Base-by-base conservation (phyloP, 192 early-diverging fungal species). In the Coemansia sp. region DNA sequence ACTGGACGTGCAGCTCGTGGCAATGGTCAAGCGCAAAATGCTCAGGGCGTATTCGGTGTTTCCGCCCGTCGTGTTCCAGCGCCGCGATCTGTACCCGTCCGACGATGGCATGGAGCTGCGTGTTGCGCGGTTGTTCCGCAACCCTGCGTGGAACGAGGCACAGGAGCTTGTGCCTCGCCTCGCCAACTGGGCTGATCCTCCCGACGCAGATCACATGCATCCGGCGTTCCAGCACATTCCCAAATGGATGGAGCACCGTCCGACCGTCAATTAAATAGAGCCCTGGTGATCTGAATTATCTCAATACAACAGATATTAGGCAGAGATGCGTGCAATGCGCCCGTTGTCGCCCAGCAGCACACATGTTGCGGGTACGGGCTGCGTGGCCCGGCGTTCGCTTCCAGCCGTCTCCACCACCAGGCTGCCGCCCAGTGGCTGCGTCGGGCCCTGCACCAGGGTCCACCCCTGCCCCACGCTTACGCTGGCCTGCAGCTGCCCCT, bases 21-120 rank as follows among this genome's bases (percentile, higher is more conserved):
- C 73, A 1, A 60, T 82, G 11, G 57, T 77, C 10, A 74, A 77
- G 45, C 62, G 75, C 27, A 69, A 60, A 10, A 15, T 76, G n/a
- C 24, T 83, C 1, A 37, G 48, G 6, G 49, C 82, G 1, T 79
- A 62, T 37, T 79, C 76, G 12, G 9, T 79, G 15, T 50, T 75
- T 52, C 82, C 82, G 24, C 76, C 76, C 0, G 64, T 74, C n/a
- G 73, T 83, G 21, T 72, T 73, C 45, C 82, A 83, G 64, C 62
- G 72, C 19, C 82, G 82, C 32, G 73, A 78, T 48, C 50, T 82
- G 49, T 80, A 80, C 19, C 77, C 71, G 25, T 65, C 77, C 2
- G 77, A 80, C 43, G 77, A 80, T 47, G 77, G 71, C 24, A 32
- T 74, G 53, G 72, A 80, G 29, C 68, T 80, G 3, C 73, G 73